Conservation (phyloP, 2,329 filamentous ascomycete genomes). For the Aspergillus alliaceus region DNA sequence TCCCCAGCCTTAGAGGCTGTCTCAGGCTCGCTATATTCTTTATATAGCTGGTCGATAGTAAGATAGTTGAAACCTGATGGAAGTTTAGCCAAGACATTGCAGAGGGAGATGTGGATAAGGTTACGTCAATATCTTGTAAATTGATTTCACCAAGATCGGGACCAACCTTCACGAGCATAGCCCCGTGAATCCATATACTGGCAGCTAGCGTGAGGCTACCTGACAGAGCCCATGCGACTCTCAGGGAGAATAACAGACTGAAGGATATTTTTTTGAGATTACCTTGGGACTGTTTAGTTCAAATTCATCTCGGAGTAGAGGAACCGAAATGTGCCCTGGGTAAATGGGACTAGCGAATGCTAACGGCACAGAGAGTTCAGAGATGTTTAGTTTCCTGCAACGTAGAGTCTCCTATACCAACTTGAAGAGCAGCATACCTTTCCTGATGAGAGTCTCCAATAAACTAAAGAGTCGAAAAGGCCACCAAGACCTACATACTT, state of each 20-base stretch:
- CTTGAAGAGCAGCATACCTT: no score
- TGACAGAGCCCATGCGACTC: not conserved
- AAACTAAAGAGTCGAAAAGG: no score
- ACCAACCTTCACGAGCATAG: not conserved
- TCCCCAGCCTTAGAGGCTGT: no score
- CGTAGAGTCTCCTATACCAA: no score
- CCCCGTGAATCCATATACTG: not conserved
- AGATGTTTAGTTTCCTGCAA: no score
- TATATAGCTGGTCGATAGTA: conserved; percentile 29
- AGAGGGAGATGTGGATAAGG: conserved; percentile 28
- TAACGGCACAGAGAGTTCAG: no score
- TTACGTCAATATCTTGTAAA: not conserved
- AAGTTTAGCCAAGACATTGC: conserved; percentile 22
- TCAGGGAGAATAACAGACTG: not conserved
- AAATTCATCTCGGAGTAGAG: no score
- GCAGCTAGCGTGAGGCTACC: not conserved
- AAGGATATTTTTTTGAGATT: not conserved
- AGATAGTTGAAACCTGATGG: conserved; percentile 25
- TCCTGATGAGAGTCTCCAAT: no score
- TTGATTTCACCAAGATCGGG: not conserved
- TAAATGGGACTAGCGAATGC: no score
- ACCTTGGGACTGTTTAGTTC: no score
- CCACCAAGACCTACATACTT: no score
- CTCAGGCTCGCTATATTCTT: conserved; percentile 27
- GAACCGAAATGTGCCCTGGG: no score